These are phyloP conservation scores for Zygoascus flipseniorum DNA, from an alignment of 805 yeast genomes.

Conservation along the genomic window DNA sequence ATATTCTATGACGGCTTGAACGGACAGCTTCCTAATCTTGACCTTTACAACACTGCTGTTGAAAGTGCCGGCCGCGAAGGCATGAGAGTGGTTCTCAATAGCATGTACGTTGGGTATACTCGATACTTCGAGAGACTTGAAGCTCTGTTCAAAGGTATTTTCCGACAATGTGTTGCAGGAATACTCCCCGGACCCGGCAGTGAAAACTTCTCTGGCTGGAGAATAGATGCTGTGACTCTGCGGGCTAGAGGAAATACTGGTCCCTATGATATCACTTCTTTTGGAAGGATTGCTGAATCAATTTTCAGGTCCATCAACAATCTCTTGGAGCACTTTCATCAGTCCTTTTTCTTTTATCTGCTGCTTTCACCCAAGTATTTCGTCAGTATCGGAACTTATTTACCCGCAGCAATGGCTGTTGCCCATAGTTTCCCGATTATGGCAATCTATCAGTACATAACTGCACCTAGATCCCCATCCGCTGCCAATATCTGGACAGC, in stretches of 20 bases:
- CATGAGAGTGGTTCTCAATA: slow-evolving; percentile 59
- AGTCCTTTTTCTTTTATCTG: slow-evolving; percentile 88
- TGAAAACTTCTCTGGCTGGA: slow-evolving; percentile 94
- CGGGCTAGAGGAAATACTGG: slow-evolving; percentile 57
- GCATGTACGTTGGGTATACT: slow-evolving; percentile 23
- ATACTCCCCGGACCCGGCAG: slow-evolving; percentile 55
- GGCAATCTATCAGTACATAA: slow-evolving; percentile 37
- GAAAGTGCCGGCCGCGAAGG: slow-evolving; percentile 68
- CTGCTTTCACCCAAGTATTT: slow-evolving; percentile 68
- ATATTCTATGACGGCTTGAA: slow-evolving; percentile 79
- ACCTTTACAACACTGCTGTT: slow-evolving; percentile 76
- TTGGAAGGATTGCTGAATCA: slow-evolving; percentile 86
- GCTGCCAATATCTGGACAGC: neutral
- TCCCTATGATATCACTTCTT: slow-evolving; percentile 72
- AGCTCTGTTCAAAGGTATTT: slow-evolving; percentile 57
- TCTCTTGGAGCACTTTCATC: slow-evolving; percentile 90
- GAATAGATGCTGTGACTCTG: slow-evolving; percentile 81
- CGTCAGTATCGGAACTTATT: slow-evolving; percentile 88
- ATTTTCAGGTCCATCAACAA: slow-evolving; percentile 84
- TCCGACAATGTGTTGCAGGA: slow-evolving; percentile 64
- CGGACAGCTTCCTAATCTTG: slow-evolving; percentile 94
- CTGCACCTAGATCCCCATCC: slow-evolving; percentile 3
- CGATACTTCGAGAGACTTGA: slow-evolving; percentile 42
- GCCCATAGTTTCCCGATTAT: slow-evolving; percentile 64
- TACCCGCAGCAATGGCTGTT: slow-evolving; percentile 73